Evolutionary conservation across 129 eudicot genomes (phyloP).

Genomic region (Chrysanthemum lavandulifolium): DNA sequence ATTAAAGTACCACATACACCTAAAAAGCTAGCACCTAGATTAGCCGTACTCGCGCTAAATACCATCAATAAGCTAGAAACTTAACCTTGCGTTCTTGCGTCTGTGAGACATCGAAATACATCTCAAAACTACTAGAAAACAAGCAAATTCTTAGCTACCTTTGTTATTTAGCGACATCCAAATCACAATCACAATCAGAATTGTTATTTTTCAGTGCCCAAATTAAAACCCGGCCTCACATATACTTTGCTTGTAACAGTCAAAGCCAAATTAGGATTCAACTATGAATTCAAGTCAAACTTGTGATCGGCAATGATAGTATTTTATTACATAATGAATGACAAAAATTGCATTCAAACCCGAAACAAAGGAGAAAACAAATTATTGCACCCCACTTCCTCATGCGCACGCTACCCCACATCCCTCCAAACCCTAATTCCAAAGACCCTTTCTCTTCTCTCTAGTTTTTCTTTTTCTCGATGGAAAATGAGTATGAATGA

Average conservation of each 20-base stretch:
- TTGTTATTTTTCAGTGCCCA: too few species aligned
- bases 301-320: conserved; percentile 12
- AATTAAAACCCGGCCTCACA: too few species aligned
- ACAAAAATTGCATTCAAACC: conserved; percentile 29
- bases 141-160: too few species aligned
- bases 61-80: too few species aligned
- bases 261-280: neutral
- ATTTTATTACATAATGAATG: conserved; percentile 13
- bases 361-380: conserved; percentile 31
- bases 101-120: too few species aligned
- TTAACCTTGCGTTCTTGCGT: too few species aligned
- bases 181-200: too few species aligned
- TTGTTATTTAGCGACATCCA: too few species aligned
- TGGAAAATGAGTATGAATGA: conserved; percentile 13
- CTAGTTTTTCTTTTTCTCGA: conserved; percentile 31
- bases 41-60: too few species aligned
- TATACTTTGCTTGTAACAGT: neutral
- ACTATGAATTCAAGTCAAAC: conserved; percentile 22
- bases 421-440: conserved; percentile 42
- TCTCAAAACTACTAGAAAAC: too few species aligned
- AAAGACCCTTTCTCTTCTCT: conserved; percentile 42
- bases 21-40: too few species aligned
- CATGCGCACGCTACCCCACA: conserved; percentile 40
- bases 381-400: conserved; percentile 33
- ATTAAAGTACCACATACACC: too few species aligned